phyloP scores from a whole-genome alignment of 805 yeast genomes.

The Candida chauliodis region DNA sequence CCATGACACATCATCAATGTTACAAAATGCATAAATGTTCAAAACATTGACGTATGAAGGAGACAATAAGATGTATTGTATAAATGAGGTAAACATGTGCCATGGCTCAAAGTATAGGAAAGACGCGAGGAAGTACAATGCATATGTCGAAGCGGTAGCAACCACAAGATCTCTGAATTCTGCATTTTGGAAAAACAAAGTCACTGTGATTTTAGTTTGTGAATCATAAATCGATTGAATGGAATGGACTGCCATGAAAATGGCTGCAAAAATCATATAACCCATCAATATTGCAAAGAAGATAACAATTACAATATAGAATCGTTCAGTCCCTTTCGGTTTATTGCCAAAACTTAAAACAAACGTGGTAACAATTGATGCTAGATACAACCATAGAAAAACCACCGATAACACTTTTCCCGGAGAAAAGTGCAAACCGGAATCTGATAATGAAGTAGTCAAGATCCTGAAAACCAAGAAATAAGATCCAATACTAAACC shows the following conservation, averaged over 20 bases:
- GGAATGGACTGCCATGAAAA: slow-evolving; percentile 55
- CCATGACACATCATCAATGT: slow-evolving; percentile 71
- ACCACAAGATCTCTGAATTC: slow-evolving; percentile 50
- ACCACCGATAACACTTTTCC: slow-evolving; percentile 49
- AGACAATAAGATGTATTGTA: slow-evolving; percentile 48
- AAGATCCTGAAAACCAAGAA: slow-evolving; percentile 61
- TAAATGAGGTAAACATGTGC: slow-evolving; percentile 58
- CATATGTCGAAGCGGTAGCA: slow-evolving; percentile 59
- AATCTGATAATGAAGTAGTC: slow-evolving; percentile 46
- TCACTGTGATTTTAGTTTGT: slow-evolving; percentile 41
- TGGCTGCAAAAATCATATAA: slow-evolving; percentile 56
- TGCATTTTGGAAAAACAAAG: slow-evolving; percentile 44
- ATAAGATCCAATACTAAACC: slow-evolving; percentile 64
- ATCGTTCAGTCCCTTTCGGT: slow-evolving; percentile 57
- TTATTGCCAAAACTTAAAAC: slow-evolving; percentile 62
- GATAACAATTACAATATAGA: slow-evolving; percentile 49
- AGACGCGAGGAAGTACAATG: slow-evolving; percentile 56
- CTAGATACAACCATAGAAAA: slow-evolving; percentile 53
- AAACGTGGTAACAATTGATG: slow-evolving; percentile 55
- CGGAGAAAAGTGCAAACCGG: slow-evolving; percentile 38
- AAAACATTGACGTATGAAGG: slow-evolving; percentile 55
- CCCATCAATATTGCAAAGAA: slow-evolving; percentile 61
- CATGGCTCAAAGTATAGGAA: slow-evolving; percentile 62
- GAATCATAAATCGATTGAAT: slow-evolving; percentile 30
- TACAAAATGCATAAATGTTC: slow-evolving; percentile 67